Evolutionary conservation across 129 eudicot genomes (phyloP).

Genomic region (Scalesia atractyloides): DNA sequence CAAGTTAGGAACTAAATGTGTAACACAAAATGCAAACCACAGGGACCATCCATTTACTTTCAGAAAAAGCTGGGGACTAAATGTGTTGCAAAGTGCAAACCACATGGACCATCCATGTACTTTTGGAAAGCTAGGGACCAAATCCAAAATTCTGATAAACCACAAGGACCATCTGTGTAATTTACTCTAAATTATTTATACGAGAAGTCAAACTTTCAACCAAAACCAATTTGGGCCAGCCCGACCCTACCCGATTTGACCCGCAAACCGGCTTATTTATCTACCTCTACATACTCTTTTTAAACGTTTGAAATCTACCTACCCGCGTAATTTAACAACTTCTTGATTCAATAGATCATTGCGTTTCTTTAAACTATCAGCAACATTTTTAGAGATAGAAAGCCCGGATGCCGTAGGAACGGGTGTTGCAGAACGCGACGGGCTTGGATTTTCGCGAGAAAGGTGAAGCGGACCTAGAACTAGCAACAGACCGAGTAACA

Average conservation of each 20-base stretch:
- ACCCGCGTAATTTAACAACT: slow-evolving; percentile 75
- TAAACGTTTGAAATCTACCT: slow-evolving; percentile 44
- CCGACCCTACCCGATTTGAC: not conserved
- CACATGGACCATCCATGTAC: no score
- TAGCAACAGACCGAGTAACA: slow-evolving; percentile 60
- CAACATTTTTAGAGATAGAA: slow-evolving; percentile 74
- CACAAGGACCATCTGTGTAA: no score
- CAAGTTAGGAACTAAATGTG: no score
- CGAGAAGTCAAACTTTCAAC: not conserved
- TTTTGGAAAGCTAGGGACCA: no score
- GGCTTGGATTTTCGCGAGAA: slow-evolving; percentile 83
- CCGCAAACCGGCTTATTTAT: not conserved
- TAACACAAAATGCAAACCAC: no score
- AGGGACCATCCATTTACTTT: no score
- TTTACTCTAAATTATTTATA: not conserved
- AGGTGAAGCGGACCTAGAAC: slow-evolving; percentile 92
- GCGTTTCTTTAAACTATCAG: slow-evolving; percentile 89
- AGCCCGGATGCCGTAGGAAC: slow-evolving; percentile 96
- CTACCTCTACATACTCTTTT: not conserved
- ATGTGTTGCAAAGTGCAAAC: no score
- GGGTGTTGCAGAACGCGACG: slow-evolving; percentile 95
- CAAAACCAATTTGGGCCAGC: not conserved
- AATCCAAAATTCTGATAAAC: no score
- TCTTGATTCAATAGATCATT: slow-evolving; percentile 88
- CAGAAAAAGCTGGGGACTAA: no score